Percentiles rank a stretch among this genome's conserved stretches.
Conservation (phyloP, 345 rosid genomes). For the Dipteronia sinensis region DNA sequence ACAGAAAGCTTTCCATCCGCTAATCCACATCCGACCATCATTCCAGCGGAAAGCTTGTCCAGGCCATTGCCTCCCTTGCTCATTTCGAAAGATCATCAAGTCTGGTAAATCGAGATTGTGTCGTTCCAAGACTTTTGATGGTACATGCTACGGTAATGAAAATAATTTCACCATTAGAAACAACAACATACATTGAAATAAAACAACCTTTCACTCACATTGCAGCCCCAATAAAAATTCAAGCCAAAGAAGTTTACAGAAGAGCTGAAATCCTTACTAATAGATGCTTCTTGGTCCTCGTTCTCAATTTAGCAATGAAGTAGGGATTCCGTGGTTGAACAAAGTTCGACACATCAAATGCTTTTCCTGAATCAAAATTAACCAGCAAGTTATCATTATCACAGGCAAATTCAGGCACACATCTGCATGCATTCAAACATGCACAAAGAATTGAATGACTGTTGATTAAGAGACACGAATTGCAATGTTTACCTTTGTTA, state of each 20-base stretch:
- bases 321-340: slow-evolving; percentile 1
- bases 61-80: slow-evolving; percentile 1
- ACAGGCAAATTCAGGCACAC: too few relatives aligned
- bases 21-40: slow-evolving; percentile 19
- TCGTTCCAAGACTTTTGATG: background rate
- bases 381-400: too few relatives aligned
- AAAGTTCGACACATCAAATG: background rate
- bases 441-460: too few relatives aligned
- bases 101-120: slow-evolving; percentile 9
- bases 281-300: background rate
- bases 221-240: background rate
- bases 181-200: background rate
- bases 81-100: slow-evolving; percentile 5
- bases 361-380: too few relatives aligned
- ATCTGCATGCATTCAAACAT: too few relatives aligned
- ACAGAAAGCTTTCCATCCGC: slow-evolving; percentile 14
- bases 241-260: background rate
- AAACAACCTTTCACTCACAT: too few relatives aligned
- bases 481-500: background rate
- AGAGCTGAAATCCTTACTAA: background rate
- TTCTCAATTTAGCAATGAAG: background rate
- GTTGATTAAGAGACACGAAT: background rate
- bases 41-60: slow-evolving; percentile 11
- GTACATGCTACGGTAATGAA: slow-evolving; percentile 11
- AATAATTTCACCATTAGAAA: background rate